phyloP scores from a whole-genome alignment of 75 land plant species.

The Pinus taeda region DNA sequence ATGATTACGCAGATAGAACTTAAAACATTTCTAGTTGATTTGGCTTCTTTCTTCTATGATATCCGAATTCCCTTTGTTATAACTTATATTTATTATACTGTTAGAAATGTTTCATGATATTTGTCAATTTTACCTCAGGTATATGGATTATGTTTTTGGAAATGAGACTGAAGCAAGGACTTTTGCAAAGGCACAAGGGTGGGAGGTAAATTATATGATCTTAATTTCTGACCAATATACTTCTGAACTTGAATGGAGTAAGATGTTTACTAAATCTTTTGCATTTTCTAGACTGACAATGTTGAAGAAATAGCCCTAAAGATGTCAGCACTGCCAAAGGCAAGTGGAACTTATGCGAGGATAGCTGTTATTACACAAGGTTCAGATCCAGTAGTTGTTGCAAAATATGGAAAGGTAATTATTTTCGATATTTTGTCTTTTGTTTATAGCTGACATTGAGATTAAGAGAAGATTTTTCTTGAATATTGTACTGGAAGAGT shows the following conservation, averaged over 20 bases:
- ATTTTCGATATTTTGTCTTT: background rate
- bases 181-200: constrained; percentile 77
- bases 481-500: too few relatives aligned
- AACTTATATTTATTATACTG: background rate
- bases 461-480: too few relatives aligned
- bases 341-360: constrained; percentile 70
- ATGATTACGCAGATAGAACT: background rate
- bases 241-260: constrained; percentile 3
- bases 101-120: background rate
- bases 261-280: background rate
- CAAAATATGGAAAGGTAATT: constrained; percentile 82
- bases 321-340: constrained; percentile 80
- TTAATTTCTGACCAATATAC: background rate
- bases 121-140: constrained; percentile 30
- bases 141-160: constrained; percentile 85
- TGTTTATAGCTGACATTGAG: too few relatives aligned
- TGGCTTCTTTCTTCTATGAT: background rate
- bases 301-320: constrained; percentile 90
- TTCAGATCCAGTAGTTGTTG: constrained; percentile 74
- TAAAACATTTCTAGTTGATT: background rate
- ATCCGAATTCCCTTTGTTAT: background rate
- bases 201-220: constrained; percentile 58
- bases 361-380: constrained; percentile 92
- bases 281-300: constrained; percentile 68
- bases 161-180: constrained; percentile 94